A percentile compares a stretch with the other conserved stretches of the same genome.
Evolutionary conservation across 2,329 filamentous ascomycete genomes (phyloP).

Genomic region (Hymenoscyphus infarciens): DNA sequence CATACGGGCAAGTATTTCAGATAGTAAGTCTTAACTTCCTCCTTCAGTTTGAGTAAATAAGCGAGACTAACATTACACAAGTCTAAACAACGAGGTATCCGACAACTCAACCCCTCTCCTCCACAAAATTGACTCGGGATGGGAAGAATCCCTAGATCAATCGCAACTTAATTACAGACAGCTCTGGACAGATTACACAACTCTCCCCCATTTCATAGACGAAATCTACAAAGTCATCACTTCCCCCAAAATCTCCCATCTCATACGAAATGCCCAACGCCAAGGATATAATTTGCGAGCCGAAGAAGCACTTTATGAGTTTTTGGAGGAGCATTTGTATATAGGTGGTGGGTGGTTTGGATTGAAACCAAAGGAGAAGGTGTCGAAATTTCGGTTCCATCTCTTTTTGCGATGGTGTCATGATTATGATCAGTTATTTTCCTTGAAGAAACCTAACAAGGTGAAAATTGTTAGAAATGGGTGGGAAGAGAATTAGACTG

Average conservation of each 20-base stretch:
- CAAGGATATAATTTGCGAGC: neutral
- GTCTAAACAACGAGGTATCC: neutral
- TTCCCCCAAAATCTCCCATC: neutral
- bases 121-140: neutral
- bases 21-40: neutral
- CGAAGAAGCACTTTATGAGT: conserved; percentile 2
- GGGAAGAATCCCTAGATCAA: neutral
- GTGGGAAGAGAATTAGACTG: neutral
- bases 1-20: conserved; percentile 7
- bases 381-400: conserved; percentile 4
- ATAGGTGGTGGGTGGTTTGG: neutral
- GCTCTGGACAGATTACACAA: neutral
- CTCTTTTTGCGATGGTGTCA: conserved; percentile 10
- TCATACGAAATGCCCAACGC: neutral
- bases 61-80: neutral
- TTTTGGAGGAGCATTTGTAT: neutral
- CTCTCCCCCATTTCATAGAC: neutral
- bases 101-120: neutral
- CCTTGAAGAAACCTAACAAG: neutral
- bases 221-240: neutral
- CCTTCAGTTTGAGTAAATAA: neutral
- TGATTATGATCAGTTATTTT: neutral
- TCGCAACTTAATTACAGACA: neutral
- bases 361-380: neutral
- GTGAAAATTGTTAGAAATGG: neutral